A percentile compares a stretch with the other conserved stretches of the same genome.
Conservation (phyloP, 768 basidiomycete genomes). For the Mycena galopus region DNA sequence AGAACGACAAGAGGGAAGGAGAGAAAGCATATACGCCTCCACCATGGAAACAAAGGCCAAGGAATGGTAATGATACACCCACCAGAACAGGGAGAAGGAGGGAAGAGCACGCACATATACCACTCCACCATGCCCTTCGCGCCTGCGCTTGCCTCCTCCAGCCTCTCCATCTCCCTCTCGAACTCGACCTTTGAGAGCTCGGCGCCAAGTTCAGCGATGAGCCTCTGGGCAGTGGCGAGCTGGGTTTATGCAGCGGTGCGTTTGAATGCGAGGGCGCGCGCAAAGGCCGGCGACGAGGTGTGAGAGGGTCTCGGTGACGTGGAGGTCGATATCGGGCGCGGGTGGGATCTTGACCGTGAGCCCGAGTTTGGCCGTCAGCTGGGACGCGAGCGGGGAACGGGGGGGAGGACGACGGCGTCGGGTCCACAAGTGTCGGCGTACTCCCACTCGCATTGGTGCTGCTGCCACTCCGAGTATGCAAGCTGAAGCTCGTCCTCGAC, state of each 20-base stretch:
- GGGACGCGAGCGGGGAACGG: background rate
- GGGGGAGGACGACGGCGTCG: too few relatives aligned
- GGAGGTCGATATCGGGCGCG: too few relatives aligned
- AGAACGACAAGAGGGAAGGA: too few relatives aligned
- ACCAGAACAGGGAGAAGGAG: too few relatives aligned
- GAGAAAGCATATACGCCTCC: too few relatives aligned
- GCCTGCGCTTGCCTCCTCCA: slow-evolving; percentile 83
- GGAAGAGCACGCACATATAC: slow-evolving; percentile 76
- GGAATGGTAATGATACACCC: too few relatives aligned
- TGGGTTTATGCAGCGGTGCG: slow-evolving; percentile 57
- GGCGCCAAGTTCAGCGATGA: slow-evolving; percentile 55
- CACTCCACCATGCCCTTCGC: slow-evolving; percentile 87
- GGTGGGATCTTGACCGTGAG: too few relatives aligned
- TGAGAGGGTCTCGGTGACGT: background rate
- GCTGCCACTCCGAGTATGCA: too few relatives aligned
- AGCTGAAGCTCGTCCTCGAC: background rate
- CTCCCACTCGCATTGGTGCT: background rate
- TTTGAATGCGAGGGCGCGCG: too few relatives aligned
- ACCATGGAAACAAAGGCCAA: too few relatives aligned
- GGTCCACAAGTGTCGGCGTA: slow-evolving; percentile 25
- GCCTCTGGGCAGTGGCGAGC: slow-evolving; percentile 60
- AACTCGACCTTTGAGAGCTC: slow-evolving; percentile 61
- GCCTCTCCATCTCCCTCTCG: slow-evolving; percentile 66
- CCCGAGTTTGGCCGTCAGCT: background rate
- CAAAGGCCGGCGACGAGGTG: slow-evolving; percentile 24